Conservation (phyloP, 2,329 filamentous ascomycete genomes). For the Aureobasidium sp. region DNA sequence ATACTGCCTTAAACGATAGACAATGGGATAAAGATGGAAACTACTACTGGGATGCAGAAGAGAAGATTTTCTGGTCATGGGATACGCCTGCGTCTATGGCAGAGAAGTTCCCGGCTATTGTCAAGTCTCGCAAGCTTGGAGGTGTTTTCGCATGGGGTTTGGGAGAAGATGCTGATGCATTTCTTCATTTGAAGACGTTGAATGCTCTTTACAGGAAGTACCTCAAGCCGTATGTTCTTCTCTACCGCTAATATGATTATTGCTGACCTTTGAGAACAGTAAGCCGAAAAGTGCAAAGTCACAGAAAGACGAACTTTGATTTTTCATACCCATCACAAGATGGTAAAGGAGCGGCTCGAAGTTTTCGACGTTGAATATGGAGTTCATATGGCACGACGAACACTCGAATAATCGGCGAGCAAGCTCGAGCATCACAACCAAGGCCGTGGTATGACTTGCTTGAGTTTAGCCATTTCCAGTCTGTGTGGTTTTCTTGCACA, state of each 20-base stretch:
- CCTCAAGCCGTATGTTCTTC: slow-evolving; percentile 10
- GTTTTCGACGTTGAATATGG: too few species aligned
- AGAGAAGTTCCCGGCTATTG: slow-evolving; percentile 68
- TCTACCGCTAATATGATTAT: neutral
- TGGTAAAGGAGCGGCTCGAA: neutral
- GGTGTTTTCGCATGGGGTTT: slow-evolving; percentile 82
- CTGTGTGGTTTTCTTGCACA: too few species aligned
- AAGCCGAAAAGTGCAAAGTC: neutral
- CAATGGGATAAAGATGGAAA: slow-evolving; percentile 66
- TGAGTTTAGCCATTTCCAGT: too few species aligned
- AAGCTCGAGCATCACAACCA: too few species aligned
- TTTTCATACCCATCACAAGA: neutral
- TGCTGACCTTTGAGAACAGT: neutral
- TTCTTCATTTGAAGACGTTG: slow-evolving; percentile 50
- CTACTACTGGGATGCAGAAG: slow-evolving; percentile 70
- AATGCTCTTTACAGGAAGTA: slow-evolving; percentile 24
- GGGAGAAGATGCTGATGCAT: slow-evolving; percentile 66
- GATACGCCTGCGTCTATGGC: slow-evolving; percentile 69
- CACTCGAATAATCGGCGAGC: too few species aligned
- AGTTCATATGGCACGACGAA: too few species aligned
- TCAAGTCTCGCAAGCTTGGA: slow-evolving; percentile 63
- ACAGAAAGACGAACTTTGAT: slow-evolving; percentile 8
- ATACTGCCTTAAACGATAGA: slow-evolving; percentile 58
- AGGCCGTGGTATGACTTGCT: too few species aligned
- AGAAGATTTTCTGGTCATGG: slow-evolving; percentile 77